Conservation (phyloP, 208 protist genomes). For the Porcisia deanei region DNA sequence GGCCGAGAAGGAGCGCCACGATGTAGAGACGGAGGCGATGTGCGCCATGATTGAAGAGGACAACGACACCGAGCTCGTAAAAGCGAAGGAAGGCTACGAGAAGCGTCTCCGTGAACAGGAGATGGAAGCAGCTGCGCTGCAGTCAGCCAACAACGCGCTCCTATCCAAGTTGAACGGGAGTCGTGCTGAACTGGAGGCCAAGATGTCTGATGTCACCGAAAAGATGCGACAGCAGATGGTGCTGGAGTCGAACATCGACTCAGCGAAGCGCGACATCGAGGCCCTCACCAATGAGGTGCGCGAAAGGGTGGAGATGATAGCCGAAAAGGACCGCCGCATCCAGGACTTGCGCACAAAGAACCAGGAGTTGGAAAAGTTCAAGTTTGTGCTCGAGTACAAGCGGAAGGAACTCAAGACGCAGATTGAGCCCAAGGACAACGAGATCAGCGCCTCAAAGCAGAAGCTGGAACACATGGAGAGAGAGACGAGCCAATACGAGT, state of each 20-base stretch:
- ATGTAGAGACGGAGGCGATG: constrained; percentile 86
- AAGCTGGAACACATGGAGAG: constrained; percentile 95
- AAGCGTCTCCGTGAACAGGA: constrained; percentile 90
- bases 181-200: constrained; percentile 91
- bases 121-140: constrained; percentile 83
- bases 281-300: constrained; percentile 91
- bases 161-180: constrained; percentile 92
- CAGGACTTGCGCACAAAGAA: constrained; percentile 98
- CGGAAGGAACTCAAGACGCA: constrained; percentile 98
- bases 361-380: constrained; percentile 98
- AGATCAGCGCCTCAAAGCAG: constrained; percentile 93
- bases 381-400: constrained; percentile 99
- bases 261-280: constrained; percentile 94
- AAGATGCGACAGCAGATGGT: constrained; percentile 82
- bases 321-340: constrained; percentile 97
- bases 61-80: constrained; percentile 94
- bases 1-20: constrained; percentile 64
- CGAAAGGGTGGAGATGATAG: constrained; percentile 95
- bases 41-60: constrained; percentile 94
- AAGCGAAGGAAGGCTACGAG: constrained; percentile 93
- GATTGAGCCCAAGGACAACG: constrained; percentile 96
- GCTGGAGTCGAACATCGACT: constrained; percentile 93
- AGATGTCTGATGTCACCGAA: constrained; percentile 85
- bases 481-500: constrained; percentile 93
- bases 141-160: constrained; percentile 86